A percentile compares a stretch with the other conserved stretches of the same genome.
phyloP scores from a whole-genome alignment of 345 rosid species.

The Citrus sp. region DNA sequence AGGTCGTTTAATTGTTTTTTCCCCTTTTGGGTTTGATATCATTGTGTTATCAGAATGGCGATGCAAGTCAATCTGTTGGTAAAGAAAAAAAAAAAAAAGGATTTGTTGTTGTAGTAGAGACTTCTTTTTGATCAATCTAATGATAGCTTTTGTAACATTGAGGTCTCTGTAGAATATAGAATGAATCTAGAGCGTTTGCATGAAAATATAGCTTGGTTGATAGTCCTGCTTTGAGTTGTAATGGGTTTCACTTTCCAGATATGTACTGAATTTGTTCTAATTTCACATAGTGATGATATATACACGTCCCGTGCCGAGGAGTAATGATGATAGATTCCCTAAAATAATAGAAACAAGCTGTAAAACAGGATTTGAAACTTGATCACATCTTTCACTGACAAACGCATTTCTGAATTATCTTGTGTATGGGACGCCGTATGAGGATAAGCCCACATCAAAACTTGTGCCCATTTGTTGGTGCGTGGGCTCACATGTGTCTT shows the following conservation, averaged over 20 bases:
- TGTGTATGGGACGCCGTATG: accelerated
- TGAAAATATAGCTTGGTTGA: conserved; percentile 21
- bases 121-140: conserved; percentile 11
- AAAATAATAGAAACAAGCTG: neutral
- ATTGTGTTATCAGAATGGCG: conserved; percentile 6
- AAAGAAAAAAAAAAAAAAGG: neutral
- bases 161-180: conserved; percentile 31
- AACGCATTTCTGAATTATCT: no score
- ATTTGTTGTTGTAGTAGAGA: conserved; percentile 5
- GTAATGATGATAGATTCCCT: no score
- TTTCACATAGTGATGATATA: neutral
- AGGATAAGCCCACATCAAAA: neutral
- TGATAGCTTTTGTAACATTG: conserved; percentile 25
- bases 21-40: conserved; percentile 3
- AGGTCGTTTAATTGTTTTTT: conserved; percentile 11
- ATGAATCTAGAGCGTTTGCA: conserved; percentile 23
- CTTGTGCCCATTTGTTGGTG: neutral
- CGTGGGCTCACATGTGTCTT: neutral
- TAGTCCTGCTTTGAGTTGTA: conserved; percentile 11
- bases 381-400: neutral
- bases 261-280: neutral
- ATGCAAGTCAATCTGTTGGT: neutral
- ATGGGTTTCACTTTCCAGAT: neutral
- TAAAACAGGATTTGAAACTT: neutral
- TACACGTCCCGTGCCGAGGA: no score